Evolutionary conservation across 2,329 filamentous ascomycete genomes (phyloP), one percentile per base, ranked within the genome.

Genomic region (Neodidymelliopsis sp.): DNA sequence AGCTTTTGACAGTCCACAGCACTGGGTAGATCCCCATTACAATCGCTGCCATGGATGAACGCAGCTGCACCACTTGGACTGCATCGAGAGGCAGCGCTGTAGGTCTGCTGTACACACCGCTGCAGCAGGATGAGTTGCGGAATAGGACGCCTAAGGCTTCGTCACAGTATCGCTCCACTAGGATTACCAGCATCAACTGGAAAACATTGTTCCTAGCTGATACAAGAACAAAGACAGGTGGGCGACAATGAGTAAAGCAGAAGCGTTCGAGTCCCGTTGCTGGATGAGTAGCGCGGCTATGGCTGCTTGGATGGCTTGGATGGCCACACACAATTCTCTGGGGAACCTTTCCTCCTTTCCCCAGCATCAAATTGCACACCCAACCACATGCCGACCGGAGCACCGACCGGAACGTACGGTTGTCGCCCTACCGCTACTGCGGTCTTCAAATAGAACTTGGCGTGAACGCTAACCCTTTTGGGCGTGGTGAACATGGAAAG

Each of bases 1-100:
- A 57, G 49, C 58, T 56, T 62, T 39, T 54, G 9, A 35, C 25
- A 3, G 22, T 39, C 23, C 22, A 33, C 24, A 19, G 34, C 8
- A 18, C 19, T n/a, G 41, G 39, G 19, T 29, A 29, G 36, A n/a
- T n/a, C n/a, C n/a, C n/a, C n/a, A n/a, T n/a, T n/a, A n/a, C n/a
- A n/a, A n/a, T n/a, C n/a, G n/a, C n/a, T n/a, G n/a, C n/a, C n/a
- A n/a, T n/a, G n/a, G n/a, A n/a, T n/a, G n/a, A n/a, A n/a, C n/a
- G n/a, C n/a, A n/a, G n/a, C n/a, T n/a, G n/a, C n/a, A n/a, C n/a
- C n/a, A n/a, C n/a, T n/a, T n/a, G n/a, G n/a, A n/a, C n/a, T n/a
- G n/a, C n/a, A n/a, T n/a, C n/a, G n/a, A n/a, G n/a, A 12, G 11
- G 30, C 18, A 20, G 8, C 19, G n/a, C 10, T 7, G 8, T 13